These are phyloP conservation scores for Tilletiopsis washingtonensis DNA, from an alignment of 1,284 basidiomycete genomes.

Conservation along the genomic window DNA sequence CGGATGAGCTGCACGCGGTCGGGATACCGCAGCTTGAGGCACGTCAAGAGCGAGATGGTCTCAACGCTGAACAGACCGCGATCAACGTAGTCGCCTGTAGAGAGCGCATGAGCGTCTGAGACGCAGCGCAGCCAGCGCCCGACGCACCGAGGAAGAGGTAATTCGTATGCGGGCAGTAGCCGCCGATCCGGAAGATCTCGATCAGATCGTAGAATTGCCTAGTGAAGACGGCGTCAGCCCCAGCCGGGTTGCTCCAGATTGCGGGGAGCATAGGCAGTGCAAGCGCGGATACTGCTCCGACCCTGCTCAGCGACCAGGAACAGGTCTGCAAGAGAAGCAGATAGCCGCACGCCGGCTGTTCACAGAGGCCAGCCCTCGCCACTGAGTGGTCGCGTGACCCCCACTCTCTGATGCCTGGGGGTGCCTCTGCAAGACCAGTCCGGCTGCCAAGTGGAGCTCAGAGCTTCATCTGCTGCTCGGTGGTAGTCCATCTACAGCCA, in stretches of 20 bases:
- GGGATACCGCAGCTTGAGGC: constrained; percentile 92
- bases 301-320: neutral
- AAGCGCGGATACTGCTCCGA: too few relatives aligned
- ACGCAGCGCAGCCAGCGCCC: neutral
- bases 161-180: constrained; percentile 90
- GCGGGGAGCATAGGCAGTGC: too few relatives aligned
- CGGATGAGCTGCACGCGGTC: constrained; percentile 93
- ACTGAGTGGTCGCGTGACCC: too few relatives aligned
- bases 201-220: constrained; percentile 99
- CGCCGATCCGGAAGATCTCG: constrained; percentile 97
- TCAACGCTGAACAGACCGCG: constrained; percentile 95
- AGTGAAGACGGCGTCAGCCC: too few relatives aligned
- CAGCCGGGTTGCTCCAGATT: too few relatives aligned
- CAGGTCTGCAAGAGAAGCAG: neutral
- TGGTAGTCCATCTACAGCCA: too few relatives aligned
- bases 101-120: neutral
- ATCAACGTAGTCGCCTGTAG: constrained; percentile 89
- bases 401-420: too few relatives aligned
- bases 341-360: too few relatives aligned
- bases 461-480: too few relatives aligned
- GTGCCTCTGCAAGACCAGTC: too few relatives aligned
- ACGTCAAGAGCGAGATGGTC: constrained; percentile 92
- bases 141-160: constrained; percentile 58
- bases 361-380: too few relatives aligned
- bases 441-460: too few relatives aligned